phyloP scores from a whole-genome alignment of 108 stramenopile genomes.

The Cyclotella cryptica region DNA sequence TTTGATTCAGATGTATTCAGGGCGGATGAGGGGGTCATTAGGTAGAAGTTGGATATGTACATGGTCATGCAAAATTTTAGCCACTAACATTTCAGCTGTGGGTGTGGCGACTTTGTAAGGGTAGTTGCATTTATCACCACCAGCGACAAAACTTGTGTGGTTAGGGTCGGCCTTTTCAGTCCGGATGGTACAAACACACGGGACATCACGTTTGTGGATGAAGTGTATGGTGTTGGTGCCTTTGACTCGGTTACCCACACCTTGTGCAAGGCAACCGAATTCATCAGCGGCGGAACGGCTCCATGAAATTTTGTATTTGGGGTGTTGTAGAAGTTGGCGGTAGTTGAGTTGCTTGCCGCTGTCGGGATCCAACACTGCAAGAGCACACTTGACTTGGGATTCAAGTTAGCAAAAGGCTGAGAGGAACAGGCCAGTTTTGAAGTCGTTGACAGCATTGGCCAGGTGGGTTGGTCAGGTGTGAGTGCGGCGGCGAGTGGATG shows the following conservation, averaged over 20 bases:
- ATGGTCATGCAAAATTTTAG: constrained; percentile 55
- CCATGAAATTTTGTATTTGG: not conserved
- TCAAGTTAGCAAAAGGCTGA: too few species aligned
- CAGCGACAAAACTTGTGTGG: constrained; percentile 40
- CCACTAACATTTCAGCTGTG: constrained; percentile 43
- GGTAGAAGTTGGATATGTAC: too few species aligned
- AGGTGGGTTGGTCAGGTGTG: too few species aligned
- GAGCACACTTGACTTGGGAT: constrained; percentile 2
- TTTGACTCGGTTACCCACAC: too few species aligned
- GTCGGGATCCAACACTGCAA: constrained; percentile 22
- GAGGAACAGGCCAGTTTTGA: too few species aligned
- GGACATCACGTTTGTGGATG: too few species aligned
- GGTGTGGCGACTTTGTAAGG: constrained; percentile 28
- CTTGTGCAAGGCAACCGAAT: constrained; percentile 23
- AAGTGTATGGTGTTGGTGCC: too few species aligned
- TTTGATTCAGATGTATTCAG: constrained; percentile 47
- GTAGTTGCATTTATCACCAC: too few species aligned
- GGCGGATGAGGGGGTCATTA: constrained; percentile 36
- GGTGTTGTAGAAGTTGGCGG: not conserved
- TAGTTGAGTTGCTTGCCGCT: constrained; percentile 23
- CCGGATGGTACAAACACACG: constrained; percentile 24
- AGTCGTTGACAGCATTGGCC: too few species aligned
- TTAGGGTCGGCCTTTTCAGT: constrained; percentile 49
- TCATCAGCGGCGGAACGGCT: constrained; percentile 7
- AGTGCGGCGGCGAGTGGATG: too few species aligned